Evolutionary conservation across 2,329 filamentous ascomycete genomes (phyloP), one percentile per base, ranked within the genome.

Genomic region (Venturia carpophila): DNA sequence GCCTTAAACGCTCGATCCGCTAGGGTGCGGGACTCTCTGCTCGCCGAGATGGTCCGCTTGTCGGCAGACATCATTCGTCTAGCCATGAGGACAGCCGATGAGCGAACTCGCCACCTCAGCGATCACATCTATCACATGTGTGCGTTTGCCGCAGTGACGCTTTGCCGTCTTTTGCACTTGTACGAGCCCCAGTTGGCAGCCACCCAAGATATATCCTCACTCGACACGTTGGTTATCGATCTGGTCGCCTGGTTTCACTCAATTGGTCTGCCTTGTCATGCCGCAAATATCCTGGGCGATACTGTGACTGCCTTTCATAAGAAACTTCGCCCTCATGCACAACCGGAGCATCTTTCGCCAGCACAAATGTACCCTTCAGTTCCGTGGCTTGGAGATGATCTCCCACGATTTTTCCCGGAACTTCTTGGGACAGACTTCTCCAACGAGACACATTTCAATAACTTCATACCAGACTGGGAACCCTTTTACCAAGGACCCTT

Each of bases 91-190:
- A 78, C 77, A 2, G 71, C 75, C 1, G 78, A 80, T 60, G 75
- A 79, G 27, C 74, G 77, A 1, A 79, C 77, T 1, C 73, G 73
- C 17, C 77, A 80, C 68, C 68, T 80, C 5, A 79, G 74, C 3
- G 78, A 80, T 64, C 78, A 80, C 62, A 78, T 79, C 24, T 80
- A 79, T 66, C 78, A 80, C 66, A 77, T 80, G 71, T 77, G 79
- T 60, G 78, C 77, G 5, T 80, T 79, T 64, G 75, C 78, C 0
- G 78, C 75, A 3, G 70, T 77, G 30, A 77, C 74, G 3, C 68
- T 76, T 1, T 75, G 71, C 58, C 73, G 77, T 37, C 63, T 79
- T 1, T 67, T 79, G 3, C 72, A 74, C 62, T 73, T 65, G 43
- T 76, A 78, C 65, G 76, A 76, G 66, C 68, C 68, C 10, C 72